Conservation (phyloP, 2,329 filamentous ascomycete species). For the Thermoascus crustaceus region DNA sequence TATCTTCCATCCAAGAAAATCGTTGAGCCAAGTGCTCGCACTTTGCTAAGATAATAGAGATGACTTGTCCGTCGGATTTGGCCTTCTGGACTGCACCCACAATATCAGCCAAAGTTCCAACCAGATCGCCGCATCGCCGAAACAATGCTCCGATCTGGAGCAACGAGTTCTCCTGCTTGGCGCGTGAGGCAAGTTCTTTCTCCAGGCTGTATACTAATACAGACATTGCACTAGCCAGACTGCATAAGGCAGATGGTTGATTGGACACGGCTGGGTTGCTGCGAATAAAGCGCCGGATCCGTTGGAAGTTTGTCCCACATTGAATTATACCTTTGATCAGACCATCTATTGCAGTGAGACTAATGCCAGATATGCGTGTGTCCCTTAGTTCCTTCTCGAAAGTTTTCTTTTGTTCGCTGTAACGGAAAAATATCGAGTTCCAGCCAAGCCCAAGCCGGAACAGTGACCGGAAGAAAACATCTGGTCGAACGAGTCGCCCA, state of each 20-base stretch:
- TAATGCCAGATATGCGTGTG: constrained; percentile 44
- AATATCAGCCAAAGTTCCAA: constrained; percentile 28
- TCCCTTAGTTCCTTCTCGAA: constrained; percentile 37
- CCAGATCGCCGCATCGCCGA: constrained; percentile 29
- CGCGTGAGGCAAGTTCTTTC: constrained; percentile 22
- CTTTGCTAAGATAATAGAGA: constrained; percentile 55
- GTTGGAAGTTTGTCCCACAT: constrained; percentile 32
- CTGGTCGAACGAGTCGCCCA: constrained; percentile 26
- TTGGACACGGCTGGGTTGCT: constrained; percentile 18
- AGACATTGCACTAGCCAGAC: constrained; percentile 25
- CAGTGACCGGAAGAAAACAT: constrained; percentile 33
- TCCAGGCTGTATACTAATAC: constrained; percentile 32
- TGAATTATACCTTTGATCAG: constrained; percentile 23
- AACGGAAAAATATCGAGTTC: constrained; percentile 37
- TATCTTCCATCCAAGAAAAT: constrained; percentile 51
- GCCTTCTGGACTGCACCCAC: constrained; percentile 40
- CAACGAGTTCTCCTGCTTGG: constrained; percentile 21
- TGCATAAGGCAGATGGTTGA: constrained; percentile 25
- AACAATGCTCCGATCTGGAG: constrained; percentile 32
- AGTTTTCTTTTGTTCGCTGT: constrained; percentile 24
- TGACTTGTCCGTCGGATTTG: constrained; percentile 51
- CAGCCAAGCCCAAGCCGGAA: constrained; percentile 37
- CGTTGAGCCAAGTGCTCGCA: constrained; percentile 57
- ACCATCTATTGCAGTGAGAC: constrained; percentile 32
- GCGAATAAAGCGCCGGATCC: constrained; percentile 27